Base-by-base conservation (phyloP, 2,329 filamentous ascomycete species). In the Colletotrichum sp. region DNA sequence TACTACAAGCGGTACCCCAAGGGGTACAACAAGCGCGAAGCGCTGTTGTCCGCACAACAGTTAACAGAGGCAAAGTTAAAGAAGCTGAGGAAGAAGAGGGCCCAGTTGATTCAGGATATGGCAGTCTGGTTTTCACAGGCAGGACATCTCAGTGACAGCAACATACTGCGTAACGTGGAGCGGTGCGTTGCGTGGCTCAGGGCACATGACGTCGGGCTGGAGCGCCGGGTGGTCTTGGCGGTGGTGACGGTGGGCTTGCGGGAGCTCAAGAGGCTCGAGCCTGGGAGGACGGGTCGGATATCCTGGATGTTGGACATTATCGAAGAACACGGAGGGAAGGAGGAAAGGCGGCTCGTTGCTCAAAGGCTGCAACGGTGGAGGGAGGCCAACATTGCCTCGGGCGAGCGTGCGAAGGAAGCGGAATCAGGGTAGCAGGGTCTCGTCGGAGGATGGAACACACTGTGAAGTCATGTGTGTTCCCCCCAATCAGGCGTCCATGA, bases 231-330 rank as follows among this genome's bases (percentile, higher is more conserved):
- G 12, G 72, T 86, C 21, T 75, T 74, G 57, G 76, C 76, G 38
- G 43, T 84, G n/a, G 70, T 80, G 8, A 67, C 75, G 7, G 70
- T 81, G 3, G 71, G 83, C 24, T 78, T 81, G 5, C 76, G 79
- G 12, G 84, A 86, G 70, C 77, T 86, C 6, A 80, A 81, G 36
- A 72, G 73, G 43, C 83, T 83, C 8, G 74, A 77, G n/a, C 70
- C 69, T 27, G 84, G 84, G 5, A 78, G 83, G 18, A 79, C 76
- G 8, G 47, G 70, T 15, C 80, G 83, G 12, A 66, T 84, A 36
- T 38, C 73, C 51, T 84, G 82, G 78, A 66, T 84, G 12, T 51
- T 81, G 38, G 62, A 68, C 13, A 72, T 84, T 47, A 70, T 81
- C 8, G 75, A 71, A n/a, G 36, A 75, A 15, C 63, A 61, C 3